These are phyloP conservation scores for Volvariella volvacea DNA, from an alignment of 1,284 basidiomycete species.

Conservation along the genomic window DNA sequence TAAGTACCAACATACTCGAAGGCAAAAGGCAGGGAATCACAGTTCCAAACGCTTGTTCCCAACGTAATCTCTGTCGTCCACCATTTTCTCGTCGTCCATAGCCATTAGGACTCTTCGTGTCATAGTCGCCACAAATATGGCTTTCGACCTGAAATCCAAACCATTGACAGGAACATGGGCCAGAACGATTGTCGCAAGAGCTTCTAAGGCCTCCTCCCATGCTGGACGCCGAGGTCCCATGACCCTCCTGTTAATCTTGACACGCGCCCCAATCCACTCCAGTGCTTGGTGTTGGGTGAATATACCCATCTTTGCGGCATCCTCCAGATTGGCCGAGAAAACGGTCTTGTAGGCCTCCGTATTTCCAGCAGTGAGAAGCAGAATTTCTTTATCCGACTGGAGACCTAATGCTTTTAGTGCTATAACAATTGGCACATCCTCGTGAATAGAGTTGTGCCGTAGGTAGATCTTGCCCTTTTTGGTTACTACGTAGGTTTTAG, in stretches of 20 bases:
- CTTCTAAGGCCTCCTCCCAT: constrained; percentile 94
- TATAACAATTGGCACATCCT: constrained; percentile 95
- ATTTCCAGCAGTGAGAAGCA: constrained; percentile 90
- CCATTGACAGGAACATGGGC: constrained; percentile 93
- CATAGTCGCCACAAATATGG: constrained; percentile 98
- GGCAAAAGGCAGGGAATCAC: constrained; percentile 40
- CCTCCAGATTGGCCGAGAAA: constrained; percentile 92
- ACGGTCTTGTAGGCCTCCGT: constrained; percentile 85
- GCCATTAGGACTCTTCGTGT: constrained; percentile 94
- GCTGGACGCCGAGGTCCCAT: constrained; percentile 79
- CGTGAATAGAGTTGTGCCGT: constrained; percentile 97
- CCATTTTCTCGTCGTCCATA: constrained; percentile 94
- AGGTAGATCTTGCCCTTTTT: constrained; percentile 94
- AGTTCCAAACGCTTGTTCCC: constrained; percentile 98
- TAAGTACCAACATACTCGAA: constrained; percentile 8
- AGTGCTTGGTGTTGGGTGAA: constrained; percentile 93
- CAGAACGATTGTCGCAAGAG: constrained; percentile 93
- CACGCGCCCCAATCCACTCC: constrained; percentile 90
- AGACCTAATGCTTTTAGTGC: constrained; percentile 96
- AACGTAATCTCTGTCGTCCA: constrained; percentile 98
- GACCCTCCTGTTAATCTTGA: constrained; percentile 82
- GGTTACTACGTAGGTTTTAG: constrained; percentile 96
- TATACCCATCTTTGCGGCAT: constrained; percentile 85
- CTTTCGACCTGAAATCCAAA: constrained; percentile 91
- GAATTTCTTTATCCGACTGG: constrained; percentile 97